These are phyloP conservation scores for Lathyrus sativus DNA, from an alignment of 306 rosid species.

Conservation along the genomic window DNA sequence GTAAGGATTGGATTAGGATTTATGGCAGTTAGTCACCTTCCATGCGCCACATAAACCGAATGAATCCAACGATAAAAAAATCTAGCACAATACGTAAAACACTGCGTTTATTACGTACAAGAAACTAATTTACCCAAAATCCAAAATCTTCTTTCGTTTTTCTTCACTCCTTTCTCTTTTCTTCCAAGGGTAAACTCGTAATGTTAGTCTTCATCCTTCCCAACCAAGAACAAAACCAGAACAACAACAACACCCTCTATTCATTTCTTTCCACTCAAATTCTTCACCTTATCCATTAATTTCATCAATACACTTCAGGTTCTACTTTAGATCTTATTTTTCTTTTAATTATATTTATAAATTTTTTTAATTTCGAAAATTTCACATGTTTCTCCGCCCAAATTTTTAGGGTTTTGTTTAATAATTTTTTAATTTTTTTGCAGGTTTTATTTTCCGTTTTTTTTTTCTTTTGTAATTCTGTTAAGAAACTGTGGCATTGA, in stretches of 20 bases:
- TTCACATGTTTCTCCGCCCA: neutral
- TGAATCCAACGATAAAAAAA: constrained; percentile 3
- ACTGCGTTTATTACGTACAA: neutral
- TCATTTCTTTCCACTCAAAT: neutral
- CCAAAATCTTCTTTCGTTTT: constrained; percentile 12
- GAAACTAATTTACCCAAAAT: neutral
- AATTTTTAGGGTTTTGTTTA: constrained; percentile 44
- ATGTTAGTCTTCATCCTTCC: constrained; percentile 2
- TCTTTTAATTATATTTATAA: neutral
- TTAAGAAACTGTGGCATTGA: constrained; percentile 17
- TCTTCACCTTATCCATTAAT: constrained; percentile 13
- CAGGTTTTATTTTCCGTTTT: constrained; percentile 29
- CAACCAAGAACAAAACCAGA: neutral
- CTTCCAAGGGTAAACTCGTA: constrained; percentile 8
- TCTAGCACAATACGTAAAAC: no score
- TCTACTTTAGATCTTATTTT: constrained; percentile 17
- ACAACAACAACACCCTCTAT: constrained; percentile 3
- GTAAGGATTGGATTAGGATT: neutral
- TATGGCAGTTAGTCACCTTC: constrained; percentile 16
- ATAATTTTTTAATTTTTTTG: neutral
- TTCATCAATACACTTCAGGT: constrained; percentile 14
- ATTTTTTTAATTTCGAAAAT: neutral
- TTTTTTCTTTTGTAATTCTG: neutral
- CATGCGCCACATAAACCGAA: constrained; percentile 50
- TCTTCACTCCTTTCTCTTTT: constrained; percentile 8